Percentiles rank a stretch among this genome's conserved stretches.
These are phyloP conservation scores for Mediolabrus comicus DNA, from an alignment of 108 stramenopile species.

Conservation along the genomic window DNA sequence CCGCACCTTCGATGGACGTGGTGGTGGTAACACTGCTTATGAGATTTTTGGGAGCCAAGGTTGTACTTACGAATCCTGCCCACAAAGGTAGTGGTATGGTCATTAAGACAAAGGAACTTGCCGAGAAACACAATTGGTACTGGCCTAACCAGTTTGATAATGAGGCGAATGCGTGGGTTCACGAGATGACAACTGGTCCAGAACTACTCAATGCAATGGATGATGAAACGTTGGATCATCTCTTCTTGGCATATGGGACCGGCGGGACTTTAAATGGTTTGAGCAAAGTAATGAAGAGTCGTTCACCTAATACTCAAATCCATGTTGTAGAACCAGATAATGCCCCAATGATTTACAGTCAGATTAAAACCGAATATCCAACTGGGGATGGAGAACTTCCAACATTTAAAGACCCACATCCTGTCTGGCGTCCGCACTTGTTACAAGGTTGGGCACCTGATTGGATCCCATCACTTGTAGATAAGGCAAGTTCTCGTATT, in stretches of 20 bases:
- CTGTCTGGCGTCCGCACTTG: constrained; percentile 27
- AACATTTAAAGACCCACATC: constrained; percentile 27
- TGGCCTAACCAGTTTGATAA: constrained; percentile 72
- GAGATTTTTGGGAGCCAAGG: constrained; percentile 30
- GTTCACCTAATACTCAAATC: constrained; percentile 31
- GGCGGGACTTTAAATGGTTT: constrained; percentile 43
- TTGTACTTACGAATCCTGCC: constrained; percentile 30
- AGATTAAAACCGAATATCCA: constrained; percentile 22
- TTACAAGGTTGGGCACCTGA: constrained; percentile 66
- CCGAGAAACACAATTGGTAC: constrained; percentile 19
- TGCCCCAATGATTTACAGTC: constrained; percentile 31
- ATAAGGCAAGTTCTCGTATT: constrained; percentile 15
- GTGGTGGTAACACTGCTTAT: constrained; percentile 55
- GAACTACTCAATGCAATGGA: constrained; percentile 60
- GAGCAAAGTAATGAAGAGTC: constrained; percentile 10
- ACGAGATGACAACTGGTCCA: constrained; percentile 72
- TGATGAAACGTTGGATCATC: constrained; percentile 19
- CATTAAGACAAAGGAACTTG: constrained; percentile 39
- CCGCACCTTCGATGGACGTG: constrained; percentile 71
- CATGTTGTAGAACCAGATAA: constrained; percentile 30
- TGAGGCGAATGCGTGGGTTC: constrained; percentile 70
- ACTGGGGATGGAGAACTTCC: constrained; percentile 15
- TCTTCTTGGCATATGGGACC: constrained; percentile 36
- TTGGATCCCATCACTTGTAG: constrained; percentile 60
- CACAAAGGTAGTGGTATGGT: constrained; percentile 30